Percentiles rank a stretch among this genome's conserved stretches.
These are phyloP conservation scores for Russula sp. DNA, from an alignment of 768 basidiomycete species.

Conservation along the genomic window DNA sequence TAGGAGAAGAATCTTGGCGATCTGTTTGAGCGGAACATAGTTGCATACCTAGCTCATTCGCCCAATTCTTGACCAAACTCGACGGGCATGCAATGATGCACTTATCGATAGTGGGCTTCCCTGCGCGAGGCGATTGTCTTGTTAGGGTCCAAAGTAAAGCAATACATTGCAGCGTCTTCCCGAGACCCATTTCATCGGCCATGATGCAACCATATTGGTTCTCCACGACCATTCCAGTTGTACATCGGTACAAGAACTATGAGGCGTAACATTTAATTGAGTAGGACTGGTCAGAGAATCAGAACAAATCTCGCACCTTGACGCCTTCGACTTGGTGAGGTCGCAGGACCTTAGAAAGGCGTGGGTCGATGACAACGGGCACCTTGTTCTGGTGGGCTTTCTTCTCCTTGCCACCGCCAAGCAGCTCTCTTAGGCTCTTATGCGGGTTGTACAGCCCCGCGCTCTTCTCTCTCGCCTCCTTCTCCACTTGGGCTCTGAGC, in stretches of 20 bases:
- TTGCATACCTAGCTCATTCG: conserved; percentile 80
- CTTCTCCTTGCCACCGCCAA: conserved; percentile 67
- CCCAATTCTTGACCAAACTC: conserved; percentile 97
- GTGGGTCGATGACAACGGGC: conserved; percentile 94
- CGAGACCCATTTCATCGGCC: conserved; percentile 99
- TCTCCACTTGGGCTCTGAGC: conserved; percentile 52
- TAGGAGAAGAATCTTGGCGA: conserved; percentile 31
- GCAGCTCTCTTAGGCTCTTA: conserved; percentile 75
- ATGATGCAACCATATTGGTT: conserved; percentile 96
- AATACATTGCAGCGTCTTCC: conserved; percentile 96
- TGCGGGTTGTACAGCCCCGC: conserved; percentile 82
- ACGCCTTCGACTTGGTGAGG: conserved; percentile 99
- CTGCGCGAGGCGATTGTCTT: conserved; percentile 87
- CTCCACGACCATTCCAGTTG: conserved; percentile 87
- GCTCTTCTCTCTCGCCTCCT: conserved; percentile 64
- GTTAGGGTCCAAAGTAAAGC: conserved; percentile 91
- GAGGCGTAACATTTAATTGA: not conserved
- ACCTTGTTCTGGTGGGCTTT: conserved; percentile 70
- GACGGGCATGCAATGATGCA: conserved; percentile 97
- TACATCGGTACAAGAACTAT: conserved; percentile 93
- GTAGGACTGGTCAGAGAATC: conserved; percentile 6
- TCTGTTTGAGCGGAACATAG: conserved; percentile 1
- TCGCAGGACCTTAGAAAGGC: conserved; percentile 77
- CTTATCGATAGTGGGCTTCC: conserved; percentile 89
- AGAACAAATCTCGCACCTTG: conserved; percentile 52